phyloP scores from a whole-genome alignment of 1,284 basidiomycete species.

The Psilocybe mexicana region DNA sequence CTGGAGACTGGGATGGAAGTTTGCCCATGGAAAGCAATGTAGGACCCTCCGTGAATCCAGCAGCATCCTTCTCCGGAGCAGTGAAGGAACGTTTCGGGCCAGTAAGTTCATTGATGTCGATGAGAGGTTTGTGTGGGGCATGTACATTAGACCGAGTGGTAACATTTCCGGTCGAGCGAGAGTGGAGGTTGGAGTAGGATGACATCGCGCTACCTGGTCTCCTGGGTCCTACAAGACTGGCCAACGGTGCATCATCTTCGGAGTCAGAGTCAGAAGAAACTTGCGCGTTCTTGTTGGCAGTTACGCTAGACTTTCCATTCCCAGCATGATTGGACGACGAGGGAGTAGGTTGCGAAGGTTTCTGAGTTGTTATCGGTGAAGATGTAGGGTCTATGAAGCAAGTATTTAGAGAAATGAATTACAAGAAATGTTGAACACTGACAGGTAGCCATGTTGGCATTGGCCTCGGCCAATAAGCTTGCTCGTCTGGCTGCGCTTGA shows the following conservation, averaged over 20 bases:
- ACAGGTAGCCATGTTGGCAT: conserved; percentile 25
- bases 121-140: conserved; percentile 39
- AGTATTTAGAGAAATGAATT: neutral
- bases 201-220: conserved; percentile 41
- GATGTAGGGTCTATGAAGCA: conserved; percentile 3
- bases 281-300: conserved; percentile 3
- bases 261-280: conserved; percentile 29
- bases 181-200: conserved; percentile 29
- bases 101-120: conserved; percentile 46
- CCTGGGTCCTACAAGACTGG: conserved; percentile 41
- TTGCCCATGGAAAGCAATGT: conserved; percentile 32
- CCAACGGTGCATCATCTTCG: conserved; percentile 47
- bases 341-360: conserved; percentile 13
- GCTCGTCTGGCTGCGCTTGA: conserved; percentile 39
- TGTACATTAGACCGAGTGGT: conserved; percentile 20
- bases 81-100: conserved; percentile 27
- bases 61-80: conserved; percentile 24
- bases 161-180: conserved; percentile 25
- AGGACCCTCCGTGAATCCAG: conserved; percentile 40
- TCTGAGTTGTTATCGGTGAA: conserved; percentile 23
- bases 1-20: conserved; percentile 8
- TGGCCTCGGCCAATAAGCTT: conserved; percentile 30
- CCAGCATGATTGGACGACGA: neutral
- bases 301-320: neutral
- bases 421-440: conserved; percentile 12